Base-by-base conservation (phyloP, 805 yeast genomes). In the Candida sithepensis region DNA sequence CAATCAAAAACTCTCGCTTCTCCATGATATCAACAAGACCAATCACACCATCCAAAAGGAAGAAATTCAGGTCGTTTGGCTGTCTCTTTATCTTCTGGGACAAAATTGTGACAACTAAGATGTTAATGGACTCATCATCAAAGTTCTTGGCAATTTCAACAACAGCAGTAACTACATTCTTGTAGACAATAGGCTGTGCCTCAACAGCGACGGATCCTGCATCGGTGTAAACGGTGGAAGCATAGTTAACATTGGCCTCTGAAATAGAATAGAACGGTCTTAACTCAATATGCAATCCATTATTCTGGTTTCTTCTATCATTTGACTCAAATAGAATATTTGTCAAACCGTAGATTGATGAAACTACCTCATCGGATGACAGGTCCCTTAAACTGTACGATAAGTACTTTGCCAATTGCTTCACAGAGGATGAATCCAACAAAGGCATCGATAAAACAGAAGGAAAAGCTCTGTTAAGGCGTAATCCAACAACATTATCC, bases 291-390 rank as follows among this genome's bases (percentile, higher is more conserved):
- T 60, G 71, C 43, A 30, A 22, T 4, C 22, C 22, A 12, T 60
- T 62, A 44, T 65, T 75, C 20, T 46, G 48, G 16, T 44, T 48
- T 22, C 41, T 34, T 59, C 56, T 43, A 61, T 68, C 56, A 68
- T 76, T 50, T 67, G 77, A 14, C 76, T 82, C 45, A 73, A 78
- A 44, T 28, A 92, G 67, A 49, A 86, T 64, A 61, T 94, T 94
- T 18, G 87, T 81, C 53, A 92, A 73, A 0, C 95, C 82, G 66
- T 94, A 94, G 44, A 94, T 81, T 1, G 92, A 78, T 7, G 96
- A 84, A 8, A 90, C 87, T 20, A 86, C 82, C 1, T 88, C 80
- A 60, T 90, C 97, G 59, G 89, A 92, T 18, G 90, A 79, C 45
- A 86, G 70, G 8, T 80, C 78, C 47, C 77, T 78, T 54, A 88